Evolutionary conservation across 495 filamentous ascomycete genomes (phyloP), one percentile per base, ranked within the genome.

Genomic region (Podospora didyma): DNA sequence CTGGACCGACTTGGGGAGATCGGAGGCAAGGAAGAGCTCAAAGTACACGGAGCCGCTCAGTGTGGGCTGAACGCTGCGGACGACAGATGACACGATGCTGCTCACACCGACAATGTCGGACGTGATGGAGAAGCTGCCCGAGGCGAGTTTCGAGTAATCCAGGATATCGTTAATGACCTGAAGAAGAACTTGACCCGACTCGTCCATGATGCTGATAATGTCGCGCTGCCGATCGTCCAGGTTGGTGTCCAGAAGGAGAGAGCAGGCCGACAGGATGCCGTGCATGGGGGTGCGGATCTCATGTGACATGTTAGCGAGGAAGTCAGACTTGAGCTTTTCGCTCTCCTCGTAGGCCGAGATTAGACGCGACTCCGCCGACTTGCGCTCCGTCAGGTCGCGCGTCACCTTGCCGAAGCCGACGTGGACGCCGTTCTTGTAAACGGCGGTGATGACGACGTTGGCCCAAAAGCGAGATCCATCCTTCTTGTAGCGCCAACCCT

Each of bases 331-430:
- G 42, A 86, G 61, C 62, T 82, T 82, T 37, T 82, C 76, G 17
- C 84, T 78, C 63, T 88, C 84, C 61, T 88, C 84, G 64, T 84
- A 86, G 5, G 83, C 85, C 6, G 79, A 66, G 21, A 86, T 80
- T 41, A 87, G 68, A 2, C 78, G 74, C 2, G 75, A 68, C 58
- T 86, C 83, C 21, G 82, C 77, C 28, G 77, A 76, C 56, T 81
- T 81, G 42, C 83, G 74, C 68, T 86, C 84, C 0, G 82, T 85
- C 49, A 87, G 58, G 55, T 87, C 84, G 11, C 84, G 76, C 0
- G 84, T 86, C 28, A 87, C 82, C 62, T 87, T 87, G 59, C 78
- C 79, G 48, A 85, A 87, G 22, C 84, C 84, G 19, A 86, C 75
- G 54, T 85, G 81, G 19, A 76, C 75, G 44, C 78, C 80, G 41